phyloP scores from a whole-genome alignment of 2,329 filamentous ascomycete genomes.

The Xylariaceae sp. region DNA sequence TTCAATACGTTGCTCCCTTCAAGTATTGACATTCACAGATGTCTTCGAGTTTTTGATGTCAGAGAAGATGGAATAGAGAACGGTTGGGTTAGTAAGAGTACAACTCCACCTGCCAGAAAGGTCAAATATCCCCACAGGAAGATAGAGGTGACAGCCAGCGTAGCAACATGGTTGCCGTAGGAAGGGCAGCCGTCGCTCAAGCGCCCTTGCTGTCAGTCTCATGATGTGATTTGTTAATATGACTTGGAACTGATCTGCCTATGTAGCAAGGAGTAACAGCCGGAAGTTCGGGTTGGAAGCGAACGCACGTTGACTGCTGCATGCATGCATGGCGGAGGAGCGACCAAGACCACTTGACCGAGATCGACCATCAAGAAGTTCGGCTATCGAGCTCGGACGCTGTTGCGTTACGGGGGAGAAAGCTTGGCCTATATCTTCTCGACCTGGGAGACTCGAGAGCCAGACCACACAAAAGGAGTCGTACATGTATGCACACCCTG shows the following conservation, averaged over 20 bases:
- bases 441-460: not conserved
- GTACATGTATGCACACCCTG: too few species aligned
- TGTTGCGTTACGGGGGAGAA: constrained; percentile 1
- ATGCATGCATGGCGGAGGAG: constrained; percentile 13
- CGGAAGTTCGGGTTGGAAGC: constrained; percentile 12
- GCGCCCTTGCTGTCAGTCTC: not conserved
- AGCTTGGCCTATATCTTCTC: constrained; percentile 1
- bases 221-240: constrained; percentile 3
- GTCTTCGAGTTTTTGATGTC: too few species aligned
- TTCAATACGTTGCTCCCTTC: not conserved
- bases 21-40: too few species aligned
- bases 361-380: constrained; percentile 5
- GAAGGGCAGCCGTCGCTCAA: constrained; percentile 1
- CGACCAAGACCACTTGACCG: constrained; percentile 14
- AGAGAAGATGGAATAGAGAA: too few species aligned
- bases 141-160: too few species aligned
- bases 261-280: constrained; percentile 15
- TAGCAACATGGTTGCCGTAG: not conserved
- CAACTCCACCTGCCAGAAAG: too few species aligned
- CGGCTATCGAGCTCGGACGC: constrained; percentile 3
- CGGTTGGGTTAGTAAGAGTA: too few species aligned
- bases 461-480: too few species aligned
- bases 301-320: constrained; percentile 15
- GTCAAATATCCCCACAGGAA: too few species aligned
- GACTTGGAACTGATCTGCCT: constrained; percentile 12